Percentiles rank a stretch among this genome's conserved stretches.
Conservation (phyloP, 148 eudicot genomes). For the Rheum nobile region DNA sequence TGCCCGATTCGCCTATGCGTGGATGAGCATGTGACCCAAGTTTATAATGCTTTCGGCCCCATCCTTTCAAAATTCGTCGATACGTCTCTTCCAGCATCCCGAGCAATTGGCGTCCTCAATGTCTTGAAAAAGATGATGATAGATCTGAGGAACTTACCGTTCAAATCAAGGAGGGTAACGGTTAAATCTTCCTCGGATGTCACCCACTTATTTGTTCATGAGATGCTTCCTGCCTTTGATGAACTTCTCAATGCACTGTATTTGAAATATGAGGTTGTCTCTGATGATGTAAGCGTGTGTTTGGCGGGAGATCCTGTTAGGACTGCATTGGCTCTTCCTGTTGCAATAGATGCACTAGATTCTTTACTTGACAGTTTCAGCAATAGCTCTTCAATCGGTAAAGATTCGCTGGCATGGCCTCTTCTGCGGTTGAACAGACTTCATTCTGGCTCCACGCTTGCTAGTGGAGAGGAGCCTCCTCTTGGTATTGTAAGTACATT, state of each 20-base stretch:
- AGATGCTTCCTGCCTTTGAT: slow-evolving; percentile 41
- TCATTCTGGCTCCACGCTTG: slow-evolving; percentile 74
- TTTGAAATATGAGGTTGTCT: slow-evolving; percentile 33
- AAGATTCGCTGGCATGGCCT: slow-evolving; percentile 47
- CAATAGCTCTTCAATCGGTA: slow-evolving; percentile 18
- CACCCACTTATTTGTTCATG: slow-evolving; percentile 21
- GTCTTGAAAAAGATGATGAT: slow-evolving; percentile 34
- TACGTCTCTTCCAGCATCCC: slow-evolving; percentile 27
- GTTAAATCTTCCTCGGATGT: slow-evolving; percentile 23
- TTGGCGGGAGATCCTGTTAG: slow-evolving; percentile 79
- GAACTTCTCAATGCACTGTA: slow-evolving; percentile 57
- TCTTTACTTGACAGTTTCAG: slow-evolving; percentile 45
- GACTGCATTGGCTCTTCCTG: slow-evolving; percentile 78
- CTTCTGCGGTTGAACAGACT: slow-evolving; percentile 68
- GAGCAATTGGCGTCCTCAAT: slow-evolving; percentile 35
- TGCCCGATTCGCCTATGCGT: slow-evolving; percentile 80
- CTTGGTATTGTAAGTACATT: slow-evolving; percentile 74
- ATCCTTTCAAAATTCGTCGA: slow-evolving; percentile 39
- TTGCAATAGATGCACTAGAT: slow-evolving; percentile 74
- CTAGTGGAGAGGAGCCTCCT: slow-evolving; percentile 94
- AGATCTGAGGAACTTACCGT: slow-evolving; percentile 56
- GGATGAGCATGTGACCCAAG: slow-evolving; percentile 82
- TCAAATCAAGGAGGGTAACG: slow-evolving; percentile 45
- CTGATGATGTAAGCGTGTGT: slow-evolving; percentile 25
- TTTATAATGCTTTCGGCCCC: slow-evolving; percentile 49